Base-by-base conservation (phyloP, 139 green algal species). In the Haematococcus lacustris region DNA sequence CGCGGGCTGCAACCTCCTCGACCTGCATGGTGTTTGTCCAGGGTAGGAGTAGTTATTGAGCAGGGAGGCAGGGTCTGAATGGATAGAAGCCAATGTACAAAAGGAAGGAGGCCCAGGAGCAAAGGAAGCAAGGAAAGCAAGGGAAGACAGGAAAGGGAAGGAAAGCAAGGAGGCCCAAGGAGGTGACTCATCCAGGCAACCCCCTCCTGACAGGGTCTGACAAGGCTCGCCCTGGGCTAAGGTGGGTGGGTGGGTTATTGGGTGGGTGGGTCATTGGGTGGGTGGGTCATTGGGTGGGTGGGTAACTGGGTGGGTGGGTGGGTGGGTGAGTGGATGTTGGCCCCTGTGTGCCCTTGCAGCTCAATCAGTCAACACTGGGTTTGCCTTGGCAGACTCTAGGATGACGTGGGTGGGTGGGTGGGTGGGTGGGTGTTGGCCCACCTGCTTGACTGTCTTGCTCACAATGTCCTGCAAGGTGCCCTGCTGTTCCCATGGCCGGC, bases 381-480 rank as follows among this genome's bases (percentile, higher is more conserved):
- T n/a, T n/a, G n/a, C n/a, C n/a, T n/a, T n/a, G n/a, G n/a, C n/a
- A n/a, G n/a, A n/a, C n/a, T n/a, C n/a, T n/a, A n/a, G n/a, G n/a
- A n/a, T n/a, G n/a, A n/a, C n/a, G n/a, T n/a, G n/a, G n/a, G n/a
- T n/a, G n/a, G n/a, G n/a, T n/a, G n/a, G n/a, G n/a, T n/a, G n/a
- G n/a, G n/a, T n/a, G n/a, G n/a, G n/a, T n/a, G n/a, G n/a, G n/a
- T n/a, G n/a, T n/a, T n/a, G n/a, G n/a, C 53, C 26, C 53, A 64
- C 53, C 53, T 64, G 53, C 53, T 64, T 64, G 53, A 64, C 17
- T 21, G 53, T 64, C 53, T 64, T 64, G 9, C 13, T 34, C 53
- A 64, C 33, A 4, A 64, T 64, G 53, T 64, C 53, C 26, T 64
- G 30, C 23, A 64, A 26, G 4, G 26, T 4, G 53, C 53, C 53